These are phyloP conservation scores for Aspergillus spinulosporus DNA, from an alignment of 2,329 filamentous ascomycete genomes.

Conservation along the genomic window DNA sequence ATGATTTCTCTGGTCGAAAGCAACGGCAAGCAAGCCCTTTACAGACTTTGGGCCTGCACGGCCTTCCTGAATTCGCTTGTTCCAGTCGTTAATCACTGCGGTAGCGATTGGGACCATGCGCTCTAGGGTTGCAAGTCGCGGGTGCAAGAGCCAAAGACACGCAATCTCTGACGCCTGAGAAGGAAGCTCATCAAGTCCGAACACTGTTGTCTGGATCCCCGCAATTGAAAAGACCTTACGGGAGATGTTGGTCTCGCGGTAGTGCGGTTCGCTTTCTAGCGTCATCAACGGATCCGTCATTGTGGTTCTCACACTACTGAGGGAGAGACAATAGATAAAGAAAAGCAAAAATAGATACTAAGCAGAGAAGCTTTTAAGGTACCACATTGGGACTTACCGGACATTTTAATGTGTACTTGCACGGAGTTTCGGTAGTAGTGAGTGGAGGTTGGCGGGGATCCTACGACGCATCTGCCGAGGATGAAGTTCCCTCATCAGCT, in stretches of 20 bases:
- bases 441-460: neutral
- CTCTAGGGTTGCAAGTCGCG: slow-evolving; percentile 67
- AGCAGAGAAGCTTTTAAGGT: neutral
- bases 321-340: neutral
- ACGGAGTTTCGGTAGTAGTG: neutral
- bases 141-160: slow-evolving; percentile 90
- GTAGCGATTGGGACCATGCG: slow-evolving; percentile 74
- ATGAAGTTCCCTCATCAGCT: neutral
- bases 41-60: slow-evolving; percentile 29
- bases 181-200: slow-evolving; percentile 74
- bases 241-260: slow-evolving; percentile 47
- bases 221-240: slow-evolving; percentile 68
- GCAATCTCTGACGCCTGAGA: slow-evolving; percentile 59
- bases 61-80: slow-evolving; percentile 44
- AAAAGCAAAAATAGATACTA: neutral
- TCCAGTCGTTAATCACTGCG: slow-evolving; percentile 69
- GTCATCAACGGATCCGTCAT: slow-evolving; percentile 14
- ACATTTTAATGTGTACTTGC: slow-evolving; percentile 1
- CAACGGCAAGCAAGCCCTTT: slow-evolving; percentile 72
- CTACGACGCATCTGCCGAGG: slow-evolving; percentile 5
- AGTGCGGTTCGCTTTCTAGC: slow-evolving; percentile 13
- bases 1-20: slow-evolving; percentile 93
- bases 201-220: slow-evolving; percentile 75
- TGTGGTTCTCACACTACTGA: neutral
- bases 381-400: neutral